These are phyloP conservation scores for Gaeumannomyces tritici DNA, from an alignment of 2,329 filamentous ascomycete genomes.

Conservation along the genomic window DNA sequence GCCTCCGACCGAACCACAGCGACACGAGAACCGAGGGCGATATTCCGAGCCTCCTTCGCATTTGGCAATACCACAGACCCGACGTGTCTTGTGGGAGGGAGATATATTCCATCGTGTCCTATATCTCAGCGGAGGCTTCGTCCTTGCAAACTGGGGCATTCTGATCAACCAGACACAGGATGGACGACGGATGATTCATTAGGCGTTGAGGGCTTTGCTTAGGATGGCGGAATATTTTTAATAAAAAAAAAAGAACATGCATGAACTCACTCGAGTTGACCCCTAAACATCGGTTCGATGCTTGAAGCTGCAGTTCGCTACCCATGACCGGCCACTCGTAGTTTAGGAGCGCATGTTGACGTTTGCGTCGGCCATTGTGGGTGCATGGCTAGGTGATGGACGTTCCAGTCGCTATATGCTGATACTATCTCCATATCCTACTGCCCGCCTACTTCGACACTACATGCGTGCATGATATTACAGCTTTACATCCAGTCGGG, in stretches of 20 bases:
- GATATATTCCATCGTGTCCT: background rate
- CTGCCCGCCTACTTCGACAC: background rate
- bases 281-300: background rate
- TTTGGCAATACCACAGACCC: background rate
- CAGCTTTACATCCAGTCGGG: background rate
- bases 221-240: slow-evolving; percentile 4
- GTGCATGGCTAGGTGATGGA: background rate
- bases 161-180: background rate
- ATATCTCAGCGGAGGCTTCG: background rate
- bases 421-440: background rate
- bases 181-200: slow-evolving; percentile 3
- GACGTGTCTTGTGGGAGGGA: background rate
- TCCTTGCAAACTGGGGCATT: background rate
- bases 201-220: slow-evolving; percentile 4
- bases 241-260: background rate
- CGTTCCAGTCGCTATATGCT: background rate
- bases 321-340: no score
- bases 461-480: background rate
- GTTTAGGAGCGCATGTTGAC: background rate
- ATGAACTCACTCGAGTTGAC: slow-evolving; percentile 1
- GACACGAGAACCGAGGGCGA: slow-evolving; percentile 4
- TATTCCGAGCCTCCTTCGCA: slow-evolving; percentile 1
- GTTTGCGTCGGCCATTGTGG: background rate
- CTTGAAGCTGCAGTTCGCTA: background rate
- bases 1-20: background rate